Conservation (phyloP, 805 yeast species). For the Candida boleticola region DNA sequence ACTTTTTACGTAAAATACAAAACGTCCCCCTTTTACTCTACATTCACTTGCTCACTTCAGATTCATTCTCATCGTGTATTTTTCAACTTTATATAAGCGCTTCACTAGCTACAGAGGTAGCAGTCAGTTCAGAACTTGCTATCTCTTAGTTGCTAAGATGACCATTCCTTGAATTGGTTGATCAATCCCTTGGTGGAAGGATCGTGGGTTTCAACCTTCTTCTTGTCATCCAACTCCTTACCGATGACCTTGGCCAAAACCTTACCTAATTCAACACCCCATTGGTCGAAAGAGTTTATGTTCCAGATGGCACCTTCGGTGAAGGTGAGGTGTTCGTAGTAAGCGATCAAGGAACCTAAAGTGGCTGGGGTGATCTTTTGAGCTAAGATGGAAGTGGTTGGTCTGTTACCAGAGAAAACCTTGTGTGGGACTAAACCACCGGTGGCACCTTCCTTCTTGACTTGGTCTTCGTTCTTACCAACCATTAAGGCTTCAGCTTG, state of each 20-base stretch:
- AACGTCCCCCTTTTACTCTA: no score
- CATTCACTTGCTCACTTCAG: no score
- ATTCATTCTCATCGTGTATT: no score
- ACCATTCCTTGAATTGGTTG: slow-evolving; percentile 93
- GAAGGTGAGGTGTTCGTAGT: slow-evolving; percentile 96
- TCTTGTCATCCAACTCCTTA: slow-evolving; percentile 70
- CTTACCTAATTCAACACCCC: slow-evolving; percentile 99
- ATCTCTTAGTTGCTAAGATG: slow-evolving; percentile 7
- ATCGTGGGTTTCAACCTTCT: slow-evolving; percentile 68
- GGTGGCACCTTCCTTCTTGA: slow-evolving; percentile 84
- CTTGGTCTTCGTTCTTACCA: slow-evolving; percentile 84
- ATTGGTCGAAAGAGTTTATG: slow-evolving; percentile 98
- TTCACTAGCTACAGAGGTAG: no score
- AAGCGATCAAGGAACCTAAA: slow-evolving; percentile 93
- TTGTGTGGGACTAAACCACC: slow-evolving; percentile 91
- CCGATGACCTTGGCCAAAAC: slow-evolving; percentile 95
- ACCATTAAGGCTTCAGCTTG: slow-evolving; percentile 98
- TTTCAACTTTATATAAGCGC: no score
- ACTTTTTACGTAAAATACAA: no score
- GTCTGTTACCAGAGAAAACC: slow-evolving; percentile 97
- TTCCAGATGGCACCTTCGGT: slow-evolving; percentile 99
- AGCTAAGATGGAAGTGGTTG: slow-evolving; percentile 94
- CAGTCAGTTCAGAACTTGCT: neutral
- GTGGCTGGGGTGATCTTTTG: slow-evolving; percentile 96
- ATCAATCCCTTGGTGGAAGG: slow-evolving; percentile 89